Conservation (phyloP, 2,329 filamentous ascomycete species). For the Stagonosporopsis chrysanthemi region DNA sequence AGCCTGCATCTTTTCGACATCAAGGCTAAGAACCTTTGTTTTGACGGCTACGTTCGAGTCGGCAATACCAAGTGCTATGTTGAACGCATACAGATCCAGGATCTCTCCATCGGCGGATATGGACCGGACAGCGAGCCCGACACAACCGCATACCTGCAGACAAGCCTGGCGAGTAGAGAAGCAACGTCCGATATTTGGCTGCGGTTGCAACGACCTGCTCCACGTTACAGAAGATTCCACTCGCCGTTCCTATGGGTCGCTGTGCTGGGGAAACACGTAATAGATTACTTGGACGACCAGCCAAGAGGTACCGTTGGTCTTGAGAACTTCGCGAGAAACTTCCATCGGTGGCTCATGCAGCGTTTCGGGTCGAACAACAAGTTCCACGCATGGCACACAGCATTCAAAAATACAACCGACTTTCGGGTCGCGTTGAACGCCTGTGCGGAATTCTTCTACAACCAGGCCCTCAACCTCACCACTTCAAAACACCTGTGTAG, state of each 20-base stretch:
- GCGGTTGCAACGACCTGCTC: slow-evolving; percentile 62
- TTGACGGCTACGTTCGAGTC: slow-evolving; percentile 54
- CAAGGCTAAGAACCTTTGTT: slow-evolving; percentile 27
- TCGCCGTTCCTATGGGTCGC: slow-evolving; percentile 74
- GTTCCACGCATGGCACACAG: slow-evolving; percentile 64
- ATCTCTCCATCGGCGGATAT: slow-evolving; percentile 73
- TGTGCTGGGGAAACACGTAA: slow-evolving; percentile 72
- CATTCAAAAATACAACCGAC: slow-evolving; percentile 57
- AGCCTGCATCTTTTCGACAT: slow-evolving; percentile 31
- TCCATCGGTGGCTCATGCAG: slow-evolving; percentile 63
- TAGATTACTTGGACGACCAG: slow-evolving; percentile 66
- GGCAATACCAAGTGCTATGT: slow-evolving; percentile 60
- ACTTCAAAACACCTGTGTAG: slow-evolving; percentile 43
- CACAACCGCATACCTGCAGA: slow-evolving; percentile 71
- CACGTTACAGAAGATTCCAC: slow-evolving; percentile 69
- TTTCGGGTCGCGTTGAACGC: slow-evolving; percentile 69
- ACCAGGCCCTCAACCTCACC: slow-evolving; percentile 64
- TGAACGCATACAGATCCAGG: slow-evolving; percentile 62
- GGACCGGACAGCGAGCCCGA: slow-evolving; percentile 56
- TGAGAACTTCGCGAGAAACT: slow-evolving; percentile 64
- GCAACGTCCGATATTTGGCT: slow-evolving; percentile 66
- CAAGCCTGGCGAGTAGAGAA: slow-evolving; percentile 45
- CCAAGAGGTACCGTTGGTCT: slow-evolving; percentile 55
- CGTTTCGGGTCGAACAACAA: slow-evolving; percentile 53
- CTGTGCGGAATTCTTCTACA: slow-evolving; percentile 69